phyloP scores from a whole-genome alignment of 768 basidiomycete genomes.

The Coprinellus aureogranulatus region DNA sequence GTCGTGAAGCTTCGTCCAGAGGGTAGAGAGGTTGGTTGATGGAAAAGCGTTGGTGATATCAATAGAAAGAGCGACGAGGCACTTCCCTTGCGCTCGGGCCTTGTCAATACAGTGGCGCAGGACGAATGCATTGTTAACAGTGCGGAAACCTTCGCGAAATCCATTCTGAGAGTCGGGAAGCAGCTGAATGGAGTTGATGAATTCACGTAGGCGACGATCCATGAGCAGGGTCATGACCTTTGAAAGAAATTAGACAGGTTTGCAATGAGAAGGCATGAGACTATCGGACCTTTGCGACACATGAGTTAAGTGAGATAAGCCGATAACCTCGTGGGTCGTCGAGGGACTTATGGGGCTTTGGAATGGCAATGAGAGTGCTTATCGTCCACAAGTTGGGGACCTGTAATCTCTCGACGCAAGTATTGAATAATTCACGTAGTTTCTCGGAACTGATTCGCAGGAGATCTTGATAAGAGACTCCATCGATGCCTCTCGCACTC shows the following conservation, averaged over 20 bases:
- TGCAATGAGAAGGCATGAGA: too few relatives aligned
- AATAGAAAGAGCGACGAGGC: background rate
- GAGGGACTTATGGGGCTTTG: background rate
- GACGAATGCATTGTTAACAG: background rate
- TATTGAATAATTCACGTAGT: background rate
- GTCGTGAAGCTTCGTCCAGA: background rate
- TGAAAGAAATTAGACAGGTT: too few relatives aligned
- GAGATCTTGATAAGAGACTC: background rate
- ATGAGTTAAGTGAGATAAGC: background rate
- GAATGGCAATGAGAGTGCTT: background rate
- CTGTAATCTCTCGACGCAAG: background rate
- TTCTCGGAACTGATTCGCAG: background rate
- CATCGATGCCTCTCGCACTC: background rate
- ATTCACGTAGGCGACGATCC: background rate
- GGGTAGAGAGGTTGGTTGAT: background rate
- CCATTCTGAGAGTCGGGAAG: background rate
- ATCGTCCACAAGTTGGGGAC: background rate
- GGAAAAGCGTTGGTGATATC: background rate
- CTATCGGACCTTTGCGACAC: background rate
- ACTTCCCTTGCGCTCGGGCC: background rate
- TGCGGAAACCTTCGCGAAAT: background rate
- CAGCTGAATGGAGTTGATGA: background rate
- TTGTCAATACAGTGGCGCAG: background rate
- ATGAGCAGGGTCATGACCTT: background rate
- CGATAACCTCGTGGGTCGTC: background rate